Conservation (phyloP, 1,284 basidiomycete species). For the Chalciporus sp. region DNA sequence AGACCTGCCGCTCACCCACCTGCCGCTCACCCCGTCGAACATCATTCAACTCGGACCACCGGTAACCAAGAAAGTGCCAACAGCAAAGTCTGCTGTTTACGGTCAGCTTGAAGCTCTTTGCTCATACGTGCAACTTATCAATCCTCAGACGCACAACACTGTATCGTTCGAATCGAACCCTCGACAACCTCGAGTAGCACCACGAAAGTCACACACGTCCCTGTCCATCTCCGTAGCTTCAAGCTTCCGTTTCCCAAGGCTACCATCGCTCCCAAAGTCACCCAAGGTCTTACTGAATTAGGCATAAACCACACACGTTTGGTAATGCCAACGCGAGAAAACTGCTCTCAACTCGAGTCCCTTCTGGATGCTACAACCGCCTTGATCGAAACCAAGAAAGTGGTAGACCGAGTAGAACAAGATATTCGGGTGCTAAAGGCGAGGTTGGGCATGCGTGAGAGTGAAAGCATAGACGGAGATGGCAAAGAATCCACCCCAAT, state of each 20-base stretch:
- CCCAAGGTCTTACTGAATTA: slow-evolving; percentile 74
- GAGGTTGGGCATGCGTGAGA: slow-evolving; percentile 61
- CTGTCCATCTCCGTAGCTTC: slow-evolving; percentile 80
- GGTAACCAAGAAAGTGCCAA: slow-evolving; percentile 46
- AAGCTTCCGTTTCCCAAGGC: slow-evolving; percentile 80
- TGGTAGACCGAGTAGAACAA: slow-evolving; percentile 83
- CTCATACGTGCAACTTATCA: slow-evolving; percentile 9
- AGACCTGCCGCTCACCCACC: no score
- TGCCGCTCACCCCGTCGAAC: slow-evolving; percentile 56
- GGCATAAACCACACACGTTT: slow-evolving; percentile 74
- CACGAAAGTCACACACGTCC: slow-evolving; percentile 75
- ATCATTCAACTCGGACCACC: slow-evolving; percentile 46
- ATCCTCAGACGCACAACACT: slow-evolving; percentile 65
- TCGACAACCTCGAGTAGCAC: slow-evolving; percentile 49
- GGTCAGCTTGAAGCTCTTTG: slow-evolving; percentile 43
- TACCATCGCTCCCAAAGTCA: slow-evolving; percentile 71
- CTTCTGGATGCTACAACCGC: slow-evolving; percentile 71
- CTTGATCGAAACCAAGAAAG: slow-evolving; percentile 85
- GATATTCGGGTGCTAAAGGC: slow-evolving; percentile 75
- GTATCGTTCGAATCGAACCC: slow-evolving; percentile 74
- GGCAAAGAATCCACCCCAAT: slow-evolving; percentile 31
- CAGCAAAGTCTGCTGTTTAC: slow-evolving; percentile 56
- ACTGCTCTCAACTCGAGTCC: slow-evolving; percentile 70
- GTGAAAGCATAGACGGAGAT: slow-evolving; percentile 42
- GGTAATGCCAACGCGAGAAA: slow-evolving; percentile 90